These are phyloP conservation scores for Penicillium paradoxum DNA, from an alignment of 495 filamentous ascomycete species.

Conservation along the genomic window DNA sequence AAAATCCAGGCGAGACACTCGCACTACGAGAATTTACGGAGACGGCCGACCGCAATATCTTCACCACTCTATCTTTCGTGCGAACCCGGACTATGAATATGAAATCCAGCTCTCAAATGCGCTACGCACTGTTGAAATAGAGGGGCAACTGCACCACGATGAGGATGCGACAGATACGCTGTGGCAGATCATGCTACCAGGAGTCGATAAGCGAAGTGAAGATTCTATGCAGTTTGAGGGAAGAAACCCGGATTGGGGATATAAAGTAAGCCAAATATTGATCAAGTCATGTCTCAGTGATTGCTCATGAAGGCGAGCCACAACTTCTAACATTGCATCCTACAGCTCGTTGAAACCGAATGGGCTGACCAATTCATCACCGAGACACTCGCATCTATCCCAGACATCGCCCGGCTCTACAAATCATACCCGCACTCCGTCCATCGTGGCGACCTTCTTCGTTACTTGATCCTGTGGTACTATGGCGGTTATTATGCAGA, in stretches of 20 bases:
- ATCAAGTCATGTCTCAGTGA: not conserved
- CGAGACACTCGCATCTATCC: conserved; percentile 22
- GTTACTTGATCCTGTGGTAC: conserved; percentile 45
- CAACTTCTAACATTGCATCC: not conserved
- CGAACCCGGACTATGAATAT: conserved; percentile 27
- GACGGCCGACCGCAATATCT: conserved; percentile 24
- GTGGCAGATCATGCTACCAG: conserved; percentile 34
- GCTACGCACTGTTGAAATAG: conserved; percentile 23
- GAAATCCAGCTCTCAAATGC: conserved; percentile 16
- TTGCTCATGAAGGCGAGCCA: not conserved
- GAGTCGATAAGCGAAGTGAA: conserved; percentile 15
- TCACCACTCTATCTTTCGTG: conserved; percentile 29
- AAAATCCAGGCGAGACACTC: conserved; percentile 2
- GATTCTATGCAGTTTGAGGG: conserved; percentile 30
- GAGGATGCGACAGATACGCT: conserved; percentile 18
- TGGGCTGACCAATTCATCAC: conserved; percentile 30
- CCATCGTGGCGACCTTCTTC: conserved; percentile 44
- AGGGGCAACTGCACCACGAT: conserved; percentile 5
- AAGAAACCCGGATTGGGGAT: conserved; percentile 29
- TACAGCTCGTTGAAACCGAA: conserved; percentile 26
- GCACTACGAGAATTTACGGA: conserved; percentile 3
- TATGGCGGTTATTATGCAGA: conserved; percentile 51
- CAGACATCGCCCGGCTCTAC: conserved; percentile 28
- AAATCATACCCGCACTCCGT: conserved; percentile 34
- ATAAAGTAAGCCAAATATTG: conserved; percentile 19